Conservation (phyloP, 768 basidiomycete species). For the Floccularia luteovirens region DNA sequence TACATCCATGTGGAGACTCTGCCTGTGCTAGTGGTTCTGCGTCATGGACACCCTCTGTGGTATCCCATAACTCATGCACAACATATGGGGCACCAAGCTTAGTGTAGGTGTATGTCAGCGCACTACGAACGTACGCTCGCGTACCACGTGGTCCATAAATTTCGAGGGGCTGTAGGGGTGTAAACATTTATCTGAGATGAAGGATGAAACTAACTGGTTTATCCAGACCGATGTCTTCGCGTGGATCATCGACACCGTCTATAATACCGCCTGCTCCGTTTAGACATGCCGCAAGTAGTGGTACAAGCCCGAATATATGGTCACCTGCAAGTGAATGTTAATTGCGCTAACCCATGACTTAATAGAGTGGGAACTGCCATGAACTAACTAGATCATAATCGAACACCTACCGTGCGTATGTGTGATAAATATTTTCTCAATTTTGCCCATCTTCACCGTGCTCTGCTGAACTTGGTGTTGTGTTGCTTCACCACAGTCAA, state of each 20-base stretch:
- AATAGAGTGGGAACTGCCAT: no score
- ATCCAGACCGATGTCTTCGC: constrained; percentile 27
- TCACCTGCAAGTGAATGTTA: constrained; percentile 64
- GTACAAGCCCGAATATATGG: constrained; percentile 72
- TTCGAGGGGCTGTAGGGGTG: constrained; percentile 50
- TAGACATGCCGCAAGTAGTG: constrained; percentile 58
- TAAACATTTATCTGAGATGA: not conserved
- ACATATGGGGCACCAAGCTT: constrained; percentile 60
- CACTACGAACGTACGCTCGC: constrained; percentile 68
- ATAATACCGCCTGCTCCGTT: constrained; percentile 69
- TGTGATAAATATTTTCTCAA: constrained; percentile 81
- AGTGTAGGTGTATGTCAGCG: constrained; percentile 63
- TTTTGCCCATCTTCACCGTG: constrained; percentile 66
- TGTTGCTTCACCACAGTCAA: constrained; percentile 83
- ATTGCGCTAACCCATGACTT: no score
- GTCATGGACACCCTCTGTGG: constrained; percentile 46
- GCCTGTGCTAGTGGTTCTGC: constrained; percentile 40
- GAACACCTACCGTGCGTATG: constrained; percentile 70
- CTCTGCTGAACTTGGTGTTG: constrained; percentile 74
- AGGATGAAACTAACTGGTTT: constrained; percentile 22
- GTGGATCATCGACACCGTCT: constrained; percentile 53
- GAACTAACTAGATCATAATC: not conserved
- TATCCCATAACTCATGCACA: constrained; percentile 75
- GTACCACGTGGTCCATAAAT: constrained; percentile 86
- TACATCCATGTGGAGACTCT: constrained; percentile 54